Evolutionary conservation across 2,329 filamentous ascomycete genomes (phyloP).

Genomic region (Exophiala xenobiotica): DNA sequence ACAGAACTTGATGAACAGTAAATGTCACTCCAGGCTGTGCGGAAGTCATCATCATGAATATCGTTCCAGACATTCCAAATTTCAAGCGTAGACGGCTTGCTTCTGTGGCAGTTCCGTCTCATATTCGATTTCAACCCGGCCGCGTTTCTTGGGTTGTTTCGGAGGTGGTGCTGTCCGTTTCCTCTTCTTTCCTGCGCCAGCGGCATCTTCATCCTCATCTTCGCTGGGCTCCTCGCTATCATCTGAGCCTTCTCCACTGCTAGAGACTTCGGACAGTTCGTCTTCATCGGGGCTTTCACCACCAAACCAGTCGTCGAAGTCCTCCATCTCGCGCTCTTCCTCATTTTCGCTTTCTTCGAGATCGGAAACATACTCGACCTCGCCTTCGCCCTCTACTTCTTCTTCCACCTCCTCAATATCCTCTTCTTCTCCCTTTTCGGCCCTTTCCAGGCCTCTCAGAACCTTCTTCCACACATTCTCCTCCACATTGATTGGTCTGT

Average conservation of each 20-base stretch:
- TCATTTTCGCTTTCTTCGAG: conserved; percentile 75
- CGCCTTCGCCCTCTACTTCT: conserved; percentile 61
- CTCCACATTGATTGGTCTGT: conserved; percentile 91
- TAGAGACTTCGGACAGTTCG: conserved; percentile 58
- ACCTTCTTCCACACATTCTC: conserved; percentile 98
- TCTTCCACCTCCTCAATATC: conserved; percentile 71
- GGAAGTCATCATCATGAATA: not conserved
- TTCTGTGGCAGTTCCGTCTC: conserved; percentile 66
- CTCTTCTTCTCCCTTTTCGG: conserved; percentile 81
- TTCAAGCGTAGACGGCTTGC: conserved; percentile 44
- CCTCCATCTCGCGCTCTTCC: conserved; percentile 75
- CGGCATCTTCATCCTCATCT: conserved; percentile 47
- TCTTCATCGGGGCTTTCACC: conserved; percentile 59
- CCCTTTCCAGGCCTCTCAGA: conserved; percentile 81
- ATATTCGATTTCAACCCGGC: conserved; percentile 73
- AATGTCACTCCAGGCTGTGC: too few relatives aligned
- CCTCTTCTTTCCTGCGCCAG: conserved; percentile 53
- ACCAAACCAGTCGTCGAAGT: conserved; percentile 94
- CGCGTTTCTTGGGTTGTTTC: conserved; percentile 62
- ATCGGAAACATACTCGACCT: conserved; percentile 92
- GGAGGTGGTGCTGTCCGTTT: conserved; percentile 54
- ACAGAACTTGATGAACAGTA: too few relatives aligned
- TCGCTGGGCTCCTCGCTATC: conserved; percentile 58
- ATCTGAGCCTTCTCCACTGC: conserved; percentile 58
- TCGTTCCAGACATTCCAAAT: not conserved